phyloP scores from a whole-genome alignment of 495 filamentous ascomycete species.

The Bryoglossum gracile region DNA sequence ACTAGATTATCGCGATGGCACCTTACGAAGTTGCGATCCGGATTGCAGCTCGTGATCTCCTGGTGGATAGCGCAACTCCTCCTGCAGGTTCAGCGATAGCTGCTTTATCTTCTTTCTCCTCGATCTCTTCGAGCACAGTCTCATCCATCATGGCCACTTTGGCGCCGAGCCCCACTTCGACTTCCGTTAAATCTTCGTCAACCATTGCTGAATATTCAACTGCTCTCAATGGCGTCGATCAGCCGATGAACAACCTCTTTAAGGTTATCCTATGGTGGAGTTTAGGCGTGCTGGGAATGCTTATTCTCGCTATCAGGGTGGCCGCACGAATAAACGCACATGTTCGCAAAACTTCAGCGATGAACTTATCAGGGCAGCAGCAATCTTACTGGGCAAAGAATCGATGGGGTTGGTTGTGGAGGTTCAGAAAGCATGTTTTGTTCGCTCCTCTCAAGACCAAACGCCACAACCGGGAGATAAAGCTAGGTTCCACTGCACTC shows the following conservation, averaged over 20 bases:
- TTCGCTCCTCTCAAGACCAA: slow-evolving; percentile 77
- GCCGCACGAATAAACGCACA: slow-evolving; percentile 36
- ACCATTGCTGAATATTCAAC: slow-evolving; percentile 40
- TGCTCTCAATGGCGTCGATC: slow-evolving; percentile 45
- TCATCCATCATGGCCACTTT: no score
- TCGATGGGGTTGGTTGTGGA: slow-evolving; percentile 42
- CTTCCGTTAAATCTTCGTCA: background rate
- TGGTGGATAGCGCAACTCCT: no score
- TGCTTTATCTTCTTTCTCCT: no score
- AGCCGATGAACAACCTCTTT: slow-evolving; percentile 39
- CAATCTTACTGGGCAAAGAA: slow-evolving; percentile 43
- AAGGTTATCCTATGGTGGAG: slow-evolving; percentile 42
- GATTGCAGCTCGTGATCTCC: no score
- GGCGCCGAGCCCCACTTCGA: slow-evolving; percentile 1
- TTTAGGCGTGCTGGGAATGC: slow-evolving; percentile 38
- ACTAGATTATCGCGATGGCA: no score
- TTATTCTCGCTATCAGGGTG: slow-evolving; percentile 38
- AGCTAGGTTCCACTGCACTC: slow-evolving; percentile 64
- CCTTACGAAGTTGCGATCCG: no score
- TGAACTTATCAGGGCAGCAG: slow-evolving; percentile 35
- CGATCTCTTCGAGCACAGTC: no score
- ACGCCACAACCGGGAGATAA: slow-evolving; percentile 82
- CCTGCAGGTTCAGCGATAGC: no score
- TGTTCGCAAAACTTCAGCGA: slow-evolving; percentile 41
- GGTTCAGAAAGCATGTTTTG: slow-evolving; percentile 69